phyloP scores from a whole-genome alignment of 495 filamentous ascomycete species.

The Penicillium pulvis region DNA sequence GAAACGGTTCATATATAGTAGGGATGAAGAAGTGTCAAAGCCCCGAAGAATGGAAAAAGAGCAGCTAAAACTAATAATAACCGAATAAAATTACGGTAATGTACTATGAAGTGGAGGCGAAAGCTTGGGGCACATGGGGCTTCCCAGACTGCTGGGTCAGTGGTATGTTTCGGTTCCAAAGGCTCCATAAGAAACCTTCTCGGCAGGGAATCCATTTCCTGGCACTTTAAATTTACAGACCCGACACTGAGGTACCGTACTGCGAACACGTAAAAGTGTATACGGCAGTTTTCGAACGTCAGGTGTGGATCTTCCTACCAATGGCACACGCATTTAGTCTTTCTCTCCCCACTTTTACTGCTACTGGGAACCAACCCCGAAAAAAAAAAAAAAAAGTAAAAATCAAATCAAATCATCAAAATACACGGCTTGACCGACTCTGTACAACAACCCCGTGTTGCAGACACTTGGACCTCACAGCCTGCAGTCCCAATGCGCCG shows the following conservation, averaged over 20 bases:
- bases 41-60: not conserved
- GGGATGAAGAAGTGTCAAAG: not conserved
- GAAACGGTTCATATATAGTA: not conserved
- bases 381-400: not conserved
- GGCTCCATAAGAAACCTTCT: not conserved
- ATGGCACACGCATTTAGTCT: not conserved
- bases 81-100: not conserved
- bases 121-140: slow-evolving; percentile 7
- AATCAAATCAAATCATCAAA: not conserved
- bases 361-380: not conserved
- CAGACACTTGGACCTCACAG: slow-evolving; percentile 3
- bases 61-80: not conserved
- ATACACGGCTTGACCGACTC: not conserved
- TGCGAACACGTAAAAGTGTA: not conserved
- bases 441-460: not conserved
- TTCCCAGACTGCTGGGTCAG: slow-evolving; percentile 2
- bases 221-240: too few species aligned
- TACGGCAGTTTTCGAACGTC: not conserved
- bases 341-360: not conserved
- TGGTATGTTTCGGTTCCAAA: not conserved
- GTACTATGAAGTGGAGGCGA: not conserved
- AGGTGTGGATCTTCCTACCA: not conserved
- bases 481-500: not conserved
- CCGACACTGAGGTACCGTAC: not conserved
- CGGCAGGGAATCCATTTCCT: too few species aligned